Evolutionary conservation across 1,139 yeast genomes (phyloP).

Genomic region (Geotrichum europaeum): DNA sequence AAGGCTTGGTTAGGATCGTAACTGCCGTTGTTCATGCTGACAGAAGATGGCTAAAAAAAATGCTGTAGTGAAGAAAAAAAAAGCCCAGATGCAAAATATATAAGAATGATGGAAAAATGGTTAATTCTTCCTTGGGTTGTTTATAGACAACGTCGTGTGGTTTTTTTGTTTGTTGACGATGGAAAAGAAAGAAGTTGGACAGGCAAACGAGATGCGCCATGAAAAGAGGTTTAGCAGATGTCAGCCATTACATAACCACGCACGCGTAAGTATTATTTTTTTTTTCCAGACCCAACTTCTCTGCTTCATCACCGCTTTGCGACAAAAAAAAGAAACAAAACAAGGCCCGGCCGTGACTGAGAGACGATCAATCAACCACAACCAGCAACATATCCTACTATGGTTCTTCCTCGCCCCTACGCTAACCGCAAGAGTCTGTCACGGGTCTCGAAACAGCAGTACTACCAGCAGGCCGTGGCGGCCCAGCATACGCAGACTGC

Average conservation of each 20-base stretch:
- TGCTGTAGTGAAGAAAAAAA: background rate
- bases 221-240: background rate
- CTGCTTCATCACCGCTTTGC: background rate
- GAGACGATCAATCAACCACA: background rate
- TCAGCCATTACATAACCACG: background rate
- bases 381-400: background rate
- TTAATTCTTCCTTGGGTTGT: too few relatives aligned
- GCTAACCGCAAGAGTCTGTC: constrained; percentile 8
- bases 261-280: background rate
- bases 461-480: constrained; percentile 14
- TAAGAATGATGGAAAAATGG: too few relatives aligned
- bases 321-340: background rate
- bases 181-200: background rate
- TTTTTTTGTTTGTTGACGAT: background rate
- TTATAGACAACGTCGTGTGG: too few relatives aligned
- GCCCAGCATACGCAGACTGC: constrained; percentile 17
- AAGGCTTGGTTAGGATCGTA: background rate
- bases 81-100: background rate
- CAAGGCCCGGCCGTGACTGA: background rate
- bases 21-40: background rate
- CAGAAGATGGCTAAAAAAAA: background rate
- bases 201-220: background rate
- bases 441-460: constrained; percentile 14
- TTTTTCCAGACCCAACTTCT: background rate
- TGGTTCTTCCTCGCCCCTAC: constrained; percentile 16